Percentiles rank a stretch among this genome's conserved stretches.
These are phyloP conservation scores for Ophiorrhiza pumila DNA, from an alignment of 257 asterid genomes.

Conservation along the genomic window DNA sequence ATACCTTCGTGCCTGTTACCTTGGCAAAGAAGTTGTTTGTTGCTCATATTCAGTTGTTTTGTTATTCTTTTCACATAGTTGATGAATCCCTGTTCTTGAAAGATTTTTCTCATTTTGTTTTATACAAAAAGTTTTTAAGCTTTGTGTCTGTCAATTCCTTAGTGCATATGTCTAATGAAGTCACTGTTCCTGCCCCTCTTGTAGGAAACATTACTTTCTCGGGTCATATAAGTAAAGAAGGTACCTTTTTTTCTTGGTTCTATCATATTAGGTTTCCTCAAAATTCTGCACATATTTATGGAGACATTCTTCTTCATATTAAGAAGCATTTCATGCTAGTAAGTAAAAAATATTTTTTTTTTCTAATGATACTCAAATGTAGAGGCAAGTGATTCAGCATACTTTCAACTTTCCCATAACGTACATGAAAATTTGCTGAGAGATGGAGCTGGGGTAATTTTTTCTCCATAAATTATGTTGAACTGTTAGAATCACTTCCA, in stretches of 20 bases:
- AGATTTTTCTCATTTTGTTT: neutral
- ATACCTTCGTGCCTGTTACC: neutral
- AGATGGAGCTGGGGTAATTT: constrained; percentile 45
- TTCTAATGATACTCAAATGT: constrained; percentile 32
- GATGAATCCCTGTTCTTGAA: neutral
- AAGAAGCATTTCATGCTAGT: neutral
- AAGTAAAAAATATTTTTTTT: neutral
- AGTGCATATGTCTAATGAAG: constrained; percentile 17
- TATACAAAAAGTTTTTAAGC: neutral
- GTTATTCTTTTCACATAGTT: neutral
- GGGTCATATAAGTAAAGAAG: constrained; percentile 48
- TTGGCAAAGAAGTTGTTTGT: no score
- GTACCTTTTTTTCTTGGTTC: constrained; percentile 25
- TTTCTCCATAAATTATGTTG: constrained; percentile 20
- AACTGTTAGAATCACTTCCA: constrained; percentile 11
- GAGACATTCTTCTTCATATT: neutral
- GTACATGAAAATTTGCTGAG: constrained; percentile 60
- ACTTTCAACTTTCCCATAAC: constrained; percentile 53
- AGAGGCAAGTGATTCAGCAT: constrained; percentile 58
- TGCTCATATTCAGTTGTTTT: neutral
- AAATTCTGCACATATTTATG: neutral
- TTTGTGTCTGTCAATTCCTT: neutral
- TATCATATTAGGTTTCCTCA: neutral
- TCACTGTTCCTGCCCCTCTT: constrained; percentile 16
- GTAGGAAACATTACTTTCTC: constrained; percentile 61